Conservation (phyloP, 2,329 filamentous ascomycete genomes). For the Hypoxylon sp. region DNA sequence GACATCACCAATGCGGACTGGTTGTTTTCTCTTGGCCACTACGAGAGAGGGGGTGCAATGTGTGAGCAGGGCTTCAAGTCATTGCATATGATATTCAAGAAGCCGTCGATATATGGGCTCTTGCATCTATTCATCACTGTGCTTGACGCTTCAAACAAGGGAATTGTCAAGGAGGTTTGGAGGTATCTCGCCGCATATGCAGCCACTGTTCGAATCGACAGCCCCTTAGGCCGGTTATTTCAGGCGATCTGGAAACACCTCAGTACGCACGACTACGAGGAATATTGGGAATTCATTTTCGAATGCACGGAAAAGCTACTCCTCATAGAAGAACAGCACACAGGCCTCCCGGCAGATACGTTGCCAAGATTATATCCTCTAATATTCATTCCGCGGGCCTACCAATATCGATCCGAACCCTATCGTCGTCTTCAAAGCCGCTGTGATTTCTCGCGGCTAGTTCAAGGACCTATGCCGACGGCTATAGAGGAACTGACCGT, state of each 20-base stretch:
- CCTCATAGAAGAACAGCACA: conserved; percentile 47
- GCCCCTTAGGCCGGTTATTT: conserved; percentile 49
- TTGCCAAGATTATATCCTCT: conserved; percentile 51
- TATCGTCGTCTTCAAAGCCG: conserved; percentile 51
- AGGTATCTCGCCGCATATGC: conserved; percentile 51
- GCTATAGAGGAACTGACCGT: conserved; percentile 48
- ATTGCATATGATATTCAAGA: conserved; percentile 49
- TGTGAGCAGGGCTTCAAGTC: conserved; percentile 51
- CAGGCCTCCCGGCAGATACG: conserved; percentile 50
- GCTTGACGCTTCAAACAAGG: conserved; percentile 51
- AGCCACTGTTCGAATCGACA: conserved; percentile 44
- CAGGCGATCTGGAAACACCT: conserved; percentile 51
- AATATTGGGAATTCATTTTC: conserved; percentile 52
- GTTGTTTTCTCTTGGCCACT: conserved; percentile 51
- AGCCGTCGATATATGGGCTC: conserved; percentile 50
- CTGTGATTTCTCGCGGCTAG: conserved; percentile 47
- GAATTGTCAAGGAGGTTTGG: conserved; percentile 52
- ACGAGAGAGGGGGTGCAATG: conserved; percentile 50
- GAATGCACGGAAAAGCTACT: conserved; percentile 52
- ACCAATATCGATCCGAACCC: conserved; percentile 48
- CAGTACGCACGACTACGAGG: conserved; percentile 51
- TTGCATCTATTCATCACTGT: conserved; percentile 50
- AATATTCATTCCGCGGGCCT: conserved; percentile 51
- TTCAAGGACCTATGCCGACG: conserved; percentile 46
- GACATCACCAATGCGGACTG: conserved; percentile 53